Conservation (phyloP, 352 stramenopile species). For the Phytophthora cajani region DNA sequence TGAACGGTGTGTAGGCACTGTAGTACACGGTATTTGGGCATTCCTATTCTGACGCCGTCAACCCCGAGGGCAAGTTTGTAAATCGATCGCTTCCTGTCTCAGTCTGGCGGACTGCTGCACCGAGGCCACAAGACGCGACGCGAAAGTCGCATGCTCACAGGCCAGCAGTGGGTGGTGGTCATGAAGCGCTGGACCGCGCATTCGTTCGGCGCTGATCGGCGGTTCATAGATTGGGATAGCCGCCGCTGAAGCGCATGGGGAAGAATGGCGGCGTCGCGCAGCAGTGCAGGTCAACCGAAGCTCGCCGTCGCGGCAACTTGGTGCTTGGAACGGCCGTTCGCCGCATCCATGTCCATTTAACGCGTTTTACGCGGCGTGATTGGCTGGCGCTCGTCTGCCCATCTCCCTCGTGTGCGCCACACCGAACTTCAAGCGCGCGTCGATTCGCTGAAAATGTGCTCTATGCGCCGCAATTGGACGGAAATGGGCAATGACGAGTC, state of each 20-base stretch:
- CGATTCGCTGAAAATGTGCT: constrained; percentile 12
- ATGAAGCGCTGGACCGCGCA: not conserved
- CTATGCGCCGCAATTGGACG: constrained; percentile 5
- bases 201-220: constrained; percentile 24
- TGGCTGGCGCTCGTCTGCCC: constrained; percentile 1
- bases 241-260: constrained; percentile 10
- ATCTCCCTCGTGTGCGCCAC: constrained; percentile 12
- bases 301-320: constrained; percentile 16
- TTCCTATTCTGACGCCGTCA: no score
- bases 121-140: no score
- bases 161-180: not conserved
- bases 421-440: constrained; percentile 13
- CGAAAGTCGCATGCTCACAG: constrained; percentile 3
- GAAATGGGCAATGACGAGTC: constrained; percentile 10
- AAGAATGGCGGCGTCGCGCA: constrained; percentile 17
- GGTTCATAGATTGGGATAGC: constrained; percentile 20
- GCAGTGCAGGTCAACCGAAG: constrained; percentile 16
- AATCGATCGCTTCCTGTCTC: no score
- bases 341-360: constrained; percentile 31
- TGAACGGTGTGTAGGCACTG: no score
- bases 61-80: no score
- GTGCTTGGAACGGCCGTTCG: constrained; percentile 9
- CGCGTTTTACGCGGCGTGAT: constrained; percentile 8
- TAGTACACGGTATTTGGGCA: no score
- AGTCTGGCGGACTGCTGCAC: no score